Evolutionary conservation across 2,329 filamentous ascomycete species (phyloP), one percentile per base, ranked within the genome.

Genomic region (Paraphoma chrysanthemicola): DNA sequence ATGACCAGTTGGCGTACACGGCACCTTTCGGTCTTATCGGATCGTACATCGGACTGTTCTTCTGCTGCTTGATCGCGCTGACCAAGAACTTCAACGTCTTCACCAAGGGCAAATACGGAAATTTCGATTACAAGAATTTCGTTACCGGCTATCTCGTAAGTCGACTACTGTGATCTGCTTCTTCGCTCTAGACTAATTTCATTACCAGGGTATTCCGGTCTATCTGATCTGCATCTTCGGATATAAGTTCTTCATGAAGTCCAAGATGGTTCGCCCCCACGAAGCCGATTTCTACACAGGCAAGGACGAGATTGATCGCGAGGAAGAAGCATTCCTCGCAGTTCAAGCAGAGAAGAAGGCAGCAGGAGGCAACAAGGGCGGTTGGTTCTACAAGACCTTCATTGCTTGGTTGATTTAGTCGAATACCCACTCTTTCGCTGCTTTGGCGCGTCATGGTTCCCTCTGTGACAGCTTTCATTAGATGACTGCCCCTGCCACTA

Each of bases 1-100:
- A 79, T 10, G 71, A 75, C 28, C 65, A 71, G 54, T 66, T 82
- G 60, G 76, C 79, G 1, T 93, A 89, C 73, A 82, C 82, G 14
- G 89, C 91, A 0, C 91, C 91, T 0, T 82, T 93, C 14, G 90
- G 91, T n/a, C 78, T 87, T 38, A 84, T 74, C 59, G 92, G 91
- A 10, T 92, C 88, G 0, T 87, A 87, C 70, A 79, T 81, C 56
- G 89, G 89, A 0, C 82, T 95, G 2, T 79, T 82, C 69, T 88
- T 92, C 78, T 92, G 90, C 78, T 82, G 84, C 69, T 72, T 95
- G 33, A 90, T 95, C 59, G 85, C 89, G 1, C 72, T 96, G 49
- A 94, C 91, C 70, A 96, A 95, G 84, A 93, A 92, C 82, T 95
- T 87, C 77, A 82, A 85, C 53, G 88, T 90, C 56, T 95, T 95